Evolutionary conservation across 176 grass and related monocot genomes (phyloP).

Genomic region (Lolium perenne): DNA sequence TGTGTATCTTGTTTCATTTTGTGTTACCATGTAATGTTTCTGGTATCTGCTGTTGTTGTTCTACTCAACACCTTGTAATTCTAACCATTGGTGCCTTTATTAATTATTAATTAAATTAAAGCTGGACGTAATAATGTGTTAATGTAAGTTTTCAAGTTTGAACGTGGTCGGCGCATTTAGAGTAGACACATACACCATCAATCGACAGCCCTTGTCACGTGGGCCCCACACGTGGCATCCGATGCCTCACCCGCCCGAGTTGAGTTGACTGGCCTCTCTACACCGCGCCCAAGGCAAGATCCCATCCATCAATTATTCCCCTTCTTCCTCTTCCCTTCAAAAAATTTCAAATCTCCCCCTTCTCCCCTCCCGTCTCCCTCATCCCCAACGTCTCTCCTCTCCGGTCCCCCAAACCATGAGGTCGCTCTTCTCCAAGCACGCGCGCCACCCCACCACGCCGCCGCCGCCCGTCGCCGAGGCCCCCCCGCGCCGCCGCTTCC

Average conservation of each 20-base stretch:
- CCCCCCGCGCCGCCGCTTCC: slow-evolving; percentile 48
- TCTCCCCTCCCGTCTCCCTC: slow-evolving; percentile 11
- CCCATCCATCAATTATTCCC: slow-evolving; percentile 24
- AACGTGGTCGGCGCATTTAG: not conserved
- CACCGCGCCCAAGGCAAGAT: slow-evolving; percentile 50
- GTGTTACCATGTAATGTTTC: too few species aligned
- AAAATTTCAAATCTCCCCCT: slow-evolving; percentile 60
- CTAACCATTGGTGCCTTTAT: too few species aligned
- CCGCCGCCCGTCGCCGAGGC: slow-evolving; percentile 40
- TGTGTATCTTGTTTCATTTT: too few species aligned
- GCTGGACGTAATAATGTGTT: too few species aligned
- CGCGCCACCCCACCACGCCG: slow-evolving; percentile 56
- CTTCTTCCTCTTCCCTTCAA: slow-evolving; percentile 14
- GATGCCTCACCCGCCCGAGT: slow-evolving; percentile 22
- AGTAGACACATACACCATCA: not conserved
- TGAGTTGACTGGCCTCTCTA: slow-evolving; percentile 3
- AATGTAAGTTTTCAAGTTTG: not conserved
- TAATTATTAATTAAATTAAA: too few species aligned
- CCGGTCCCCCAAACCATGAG: too few species aligned
- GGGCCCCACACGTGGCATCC: slow-evolving; percentile 20
- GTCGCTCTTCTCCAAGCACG: slow-evolving; percentile 59
- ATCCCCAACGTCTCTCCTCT: slow-evolving; percentile 23
- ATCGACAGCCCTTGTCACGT: not conserved
- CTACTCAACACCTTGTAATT: too few species aligned
- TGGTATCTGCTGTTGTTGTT: too few species aligned